phyloP scores from a whole-genome alignment of 148 eudicot species.

The Vaccinium myrtillus region DNA sequence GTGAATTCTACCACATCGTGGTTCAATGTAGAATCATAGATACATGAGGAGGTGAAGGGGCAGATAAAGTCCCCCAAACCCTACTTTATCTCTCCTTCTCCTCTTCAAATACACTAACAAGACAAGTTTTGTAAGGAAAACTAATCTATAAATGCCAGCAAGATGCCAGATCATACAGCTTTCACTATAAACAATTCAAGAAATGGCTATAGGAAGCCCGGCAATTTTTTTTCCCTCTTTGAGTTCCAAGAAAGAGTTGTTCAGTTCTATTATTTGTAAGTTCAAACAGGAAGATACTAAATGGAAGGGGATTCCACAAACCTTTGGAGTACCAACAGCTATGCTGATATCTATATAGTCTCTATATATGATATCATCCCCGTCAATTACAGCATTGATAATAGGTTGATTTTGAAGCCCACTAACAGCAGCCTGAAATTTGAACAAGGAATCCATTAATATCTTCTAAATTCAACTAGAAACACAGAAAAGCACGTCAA shows the following conservation, averaged over 20 bases:
- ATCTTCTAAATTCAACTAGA: conserved; percentile 10
- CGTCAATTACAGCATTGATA: conserved; percentile 93
- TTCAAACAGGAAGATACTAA: conserved; percentile 2
- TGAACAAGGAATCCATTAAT: conserved; percentile 21
- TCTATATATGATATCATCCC: conserved; percentile 92
- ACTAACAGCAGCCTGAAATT: conserved; percentile 75
- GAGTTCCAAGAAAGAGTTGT: background rate
- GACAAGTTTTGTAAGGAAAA: background rate
- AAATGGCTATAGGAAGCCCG: background rate
- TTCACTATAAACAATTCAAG: background rate
- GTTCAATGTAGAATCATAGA: background rate
- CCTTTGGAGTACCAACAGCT: conserved; percentile 99
- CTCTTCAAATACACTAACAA: background rate
- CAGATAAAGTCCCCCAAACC: background rate
- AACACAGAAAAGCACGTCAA: background rate
- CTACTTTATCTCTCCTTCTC: background rate
- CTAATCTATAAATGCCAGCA: background rate
- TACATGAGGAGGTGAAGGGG: background rate
- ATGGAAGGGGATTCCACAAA: conserved; percentile 21
- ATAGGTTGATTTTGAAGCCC: conserved; percentile 88
- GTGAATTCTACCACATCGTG: background rate
- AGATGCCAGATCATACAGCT: background rate
- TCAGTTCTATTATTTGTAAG: background rate
- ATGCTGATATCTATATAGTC: conserved; percentile 93
- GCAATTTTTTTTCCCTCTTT: background rate